These are phyloP conservation scores for Pyrenochaeta sp. DNA, from an alignment of 2,329 filamentous ascomycete species.

Conservation along the genomic window DNA sequence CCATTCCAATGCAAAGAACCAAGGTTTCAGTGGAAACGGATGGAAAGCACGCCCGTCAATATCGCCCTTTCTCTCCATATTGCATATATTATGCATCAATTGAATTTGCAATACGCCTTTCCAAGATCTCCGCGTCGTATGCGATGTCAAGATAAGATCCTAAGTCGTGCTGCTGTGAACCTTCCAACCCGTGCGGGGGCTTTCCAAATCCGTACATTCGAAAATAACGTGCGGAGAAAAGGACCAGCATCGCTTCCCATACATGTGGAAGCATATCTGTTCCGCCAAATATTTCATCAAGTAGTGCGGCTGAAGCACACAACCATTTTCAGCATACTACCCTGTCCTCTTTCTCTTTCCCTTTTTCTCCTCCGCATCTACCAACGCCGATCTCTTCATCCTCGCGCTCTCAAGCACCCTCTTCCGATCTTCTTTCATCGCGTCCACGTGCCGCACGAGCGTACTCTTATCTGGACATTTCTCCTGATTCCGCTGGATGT, in stretches of 20 bases:
- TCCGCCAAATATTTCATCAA: no score
- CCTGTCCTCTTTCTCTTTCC: constrained; percentile 10
- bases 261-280: neutral
- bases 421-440: constrained; percentile 18
- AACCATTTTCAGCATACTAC: neutral
- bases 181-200: neutral
- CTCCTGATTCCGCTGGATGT: constrained; percentile 14
- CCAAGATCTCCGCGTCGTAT: no score
- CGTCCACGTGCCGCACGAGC: neutral
- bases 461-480: constrained; percentile 22
- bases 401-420: constrained; percentile 3
- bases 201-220: neutral
- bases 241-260: neutral
- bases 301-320: neutral
- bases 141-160: no score
- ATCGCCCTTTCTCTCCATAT: no score
- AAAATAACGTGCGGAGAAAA: neutral
- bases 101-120: no score
- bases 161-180: neutral
- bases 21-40: no score
- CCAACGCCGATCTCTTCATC: constrained; percentile 6
- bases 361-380: neutral
- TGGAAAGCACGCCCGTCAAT: no score
- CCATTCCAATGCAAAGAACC: no score
- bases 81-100: no score